Percentiles rank a stretch among this genome's conserved stretches.
These are phyloP conservation scores for Tulasnella calospora DNA, from an alignment of 768 basidiomycete species.

Conservation along the genomic window DNA sequence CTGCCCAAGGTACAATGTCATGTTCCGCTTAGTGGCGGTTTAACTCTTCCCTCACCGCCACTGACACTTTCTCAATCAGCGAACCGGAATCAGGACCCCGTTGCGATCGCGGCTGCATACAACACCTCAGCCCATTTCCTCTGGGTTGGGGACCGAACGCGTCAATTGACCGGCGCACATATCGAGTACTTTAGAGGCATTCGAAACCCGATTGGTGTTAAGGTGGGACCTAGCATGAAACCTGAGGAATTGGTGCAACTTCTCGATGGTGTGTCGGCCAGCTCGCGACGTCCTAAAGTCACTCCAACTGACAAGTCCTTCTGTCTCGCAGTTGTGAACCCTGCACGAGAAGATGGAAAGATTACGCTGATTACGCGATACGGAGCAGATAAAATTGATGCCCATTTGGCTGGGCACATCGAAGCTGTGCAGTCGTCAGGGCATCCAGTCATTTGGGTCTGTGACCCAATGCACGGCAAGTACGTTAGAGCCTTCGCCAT, in stretches of 20 bases:
- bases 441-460: constrained; percentile 90
- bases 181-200: constrained; percentile 93
- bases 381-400: constrained; percentile 80
- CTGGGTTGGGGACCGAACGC: constrained; percentile 96
- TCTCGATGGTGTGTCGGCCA: constrained; percentile 53
- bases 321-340: constrained; percentile 62
- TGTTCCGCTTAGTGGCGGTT: background rate
- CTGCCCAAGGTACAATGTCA: constrained; percentile 28
- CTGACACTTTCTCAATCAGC: background rate
- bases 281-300: background rate
- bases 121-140: constrained; percentile 92
- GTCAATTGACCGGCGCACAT: constrained; percentile 88
- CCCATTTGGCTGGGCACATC: constrained; percentile 75
- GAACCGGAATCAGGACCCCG: background rate
- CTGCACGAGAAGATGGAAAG: constrained; percentile 71
- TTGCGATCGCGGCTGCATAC: constrained; percentile 51
- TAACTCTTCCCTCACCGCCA: background rate
- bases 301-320: background rate
- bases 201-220: constrained; percentile 90
- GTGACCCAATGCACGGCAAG: constrained; percentile 99
- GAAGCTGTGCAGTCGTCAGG: constrained; percentile 67
- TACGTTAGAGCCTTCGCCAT: constrained; percentile 38
- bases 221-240: constrained; percentile 87
- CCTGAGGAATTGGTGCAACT: constrained; percentile 69
- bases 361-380: constrained; percentile 92